Evolutionary conservation across 345 rosid species (phyloP).

Genomic region (Psidium friedrichsthalianum): DNA sequence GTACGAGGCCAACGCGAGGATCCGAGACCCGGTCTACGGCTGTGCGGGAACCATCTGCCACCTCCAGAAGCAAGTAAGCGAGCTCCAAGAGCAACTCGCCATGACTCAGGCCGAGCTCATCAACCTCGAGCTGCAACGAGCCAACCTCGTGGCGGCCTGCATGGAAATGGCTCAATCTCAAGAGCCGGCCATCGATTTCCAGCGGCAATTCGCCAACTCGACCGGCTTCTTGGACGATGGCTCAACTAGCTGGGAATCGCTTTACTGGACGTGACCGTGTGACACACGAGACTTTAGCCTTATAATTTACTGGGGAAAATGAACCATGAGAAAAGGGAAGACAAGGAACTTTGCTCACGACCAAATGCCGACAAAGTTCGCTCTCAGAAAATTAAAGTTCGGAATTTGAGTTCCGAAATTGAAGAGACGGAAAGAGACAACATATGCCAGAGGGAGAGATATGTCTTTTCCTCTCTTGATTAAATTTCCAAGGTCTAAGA

Average conservation of each 20-base stretch:
- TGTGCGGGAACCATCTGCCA: slow-evolving; percentile 33
- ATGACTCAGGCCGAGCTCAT: slow-evolving; percentile 26
- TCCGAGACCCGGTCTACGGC: slow-evolving; percentile 34
- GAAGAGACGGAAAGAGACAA: background rate
- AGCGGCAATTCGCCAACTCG: background rate
- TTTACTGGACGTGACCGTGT: background rate
- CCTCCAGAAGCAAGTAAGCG: slow-evolving; percentile 30
- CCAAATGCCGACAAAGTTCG: background rate
- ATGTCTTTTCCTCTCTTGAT: background rate
- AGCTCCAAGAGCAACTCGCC: slow-evolving; percentile 29
- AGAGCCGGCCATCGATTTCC: background rate
- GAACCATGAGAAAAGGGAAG: background rate
- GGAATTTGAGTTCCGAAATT: background rate
- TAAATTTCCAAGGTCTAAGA: background rate
- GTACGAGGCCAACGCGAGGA: slow-evolving; percentile 29
- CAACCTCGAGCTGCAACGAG: slow-evolving; percentile 21
- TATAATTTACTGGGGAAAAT: background rate
- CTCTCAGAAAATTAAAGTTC: background rate
- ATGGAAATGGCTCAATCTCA: slow-evolving; percentile 22
- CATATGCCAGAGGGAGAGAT: background rate
- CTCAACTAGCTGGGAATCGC: background rate
- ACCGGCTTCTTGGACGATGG: background rate
- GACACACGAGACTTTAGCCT: background rate
- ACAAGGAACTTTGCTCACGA: background rate
- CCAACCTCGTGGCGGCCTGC: slow-evolving; percentile 20